phyloP scores from a whole-genome alignment of 208 protist genomes.

The Tetramitus jugosus region DNA sequence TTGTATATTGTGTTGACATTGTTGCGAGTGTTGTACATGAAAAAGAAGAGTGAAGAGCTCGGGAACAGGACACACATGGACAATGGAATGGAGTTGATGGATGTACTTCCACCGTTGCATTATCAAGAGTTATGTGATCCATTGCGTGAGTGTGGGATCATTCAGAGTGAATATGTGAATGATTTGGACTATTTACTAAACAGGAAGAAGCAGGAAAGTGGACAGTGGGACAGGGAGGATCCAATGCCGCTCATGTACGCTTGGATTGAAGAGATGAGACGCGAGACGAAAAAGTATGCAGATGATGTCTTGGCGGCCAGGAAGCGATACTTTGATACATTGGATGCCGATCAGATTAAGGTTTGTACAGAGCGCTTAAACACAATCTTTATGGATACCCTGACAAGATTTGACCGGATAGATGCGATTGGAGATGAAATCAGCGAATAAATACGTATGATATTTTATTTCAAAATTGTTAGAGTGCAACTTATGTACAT shows the following conservation, averaged over 20 bases:
- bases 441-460: too few species aligned
- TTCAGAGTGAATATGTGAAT: not conserved
- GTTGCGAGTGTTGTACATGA: not conserved
- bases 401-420: too few species aligned
- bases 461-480: too few species aligned
- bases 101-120: not conserved
- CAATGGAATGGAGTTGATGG: not conserved
- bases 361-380: too few species aligned
- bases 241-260: not conserved
- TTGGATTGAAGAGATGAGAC: not conserved
- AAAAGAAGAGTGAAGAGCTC: too few species aligned
- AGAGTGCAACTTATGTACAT: too few species aligned
- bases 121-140: not conserved
- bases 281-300: not conserved
- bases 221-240: not conserved
- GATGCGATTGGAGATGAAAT: too few species aligned
- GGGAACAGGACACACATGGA: too few species aligned
- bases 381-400: too few species aligned
- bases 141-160: too few species aligned
- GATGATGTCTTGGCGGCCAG: not conserved
- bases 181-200: not conserved
- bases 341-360: not conserved
- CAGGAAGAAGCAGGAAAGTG: not conserved
- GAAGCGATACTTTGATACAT: not conserved
- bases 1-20: slow-evolving; percentile 2